Conservation (phyloP, 768 basidiomycete genomes). For the Hemileccinum rubropunctum region DNA sequence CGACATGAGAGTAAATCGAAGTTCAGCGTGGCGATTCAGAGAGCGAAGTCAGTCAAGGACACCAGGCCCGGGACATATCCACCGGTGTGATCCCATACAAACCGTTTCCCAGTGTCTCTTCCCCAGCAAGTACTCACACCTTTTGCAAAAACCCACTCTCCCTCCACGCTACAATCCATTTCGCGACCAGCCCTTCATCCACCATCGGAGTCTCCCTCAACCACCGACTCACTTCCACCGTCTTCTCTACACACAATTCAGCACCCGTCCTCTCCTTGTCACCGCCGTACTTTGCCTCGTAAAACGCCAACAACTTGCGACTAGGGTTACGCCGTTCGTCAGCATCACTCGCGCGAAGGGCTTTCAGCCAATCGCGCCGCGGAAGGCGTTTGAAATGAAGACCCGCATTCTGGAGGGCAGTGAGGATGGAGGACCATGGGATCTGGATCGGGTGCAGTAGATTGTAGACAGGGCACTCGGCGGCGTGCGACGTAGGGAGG, state of each 20-base stretch:
- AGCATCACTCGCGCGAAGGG: constrained; percentile 19
- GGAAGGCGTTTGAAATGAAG: constrained; percentile 27
- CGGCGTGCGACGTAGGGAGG: not conserved
- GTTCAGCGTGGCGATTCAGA: too few species aligned
- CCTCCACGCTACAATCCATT: constrained; percentile 44
- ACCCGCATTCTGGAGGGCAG: constrained; percentile 35
- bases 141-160: constrained; percentile 35
- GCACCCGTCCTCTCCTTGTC: constrained; percentile 4
- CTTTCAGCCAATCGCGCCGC: constrained; percentile 23
- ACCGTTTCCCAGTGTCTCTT: too few species aligned
- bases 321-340: constrained; percentile 25
- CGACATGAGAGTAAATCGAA: too few species aligned
- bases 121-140: not conserved
- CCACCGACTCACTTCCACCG: constrained; percentile 15
- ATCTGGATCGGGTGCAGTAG: constrained; percentile 15
- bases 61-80: too few species aligned
- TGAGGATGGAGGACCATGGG: constrained; percentile 41
- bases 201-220: constrained; percentile 16
- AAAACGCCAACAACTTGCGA: constrained; percentile 25
- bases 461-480: constrained; percentile 22
- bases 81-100: too few species aligned
- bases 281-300: constrained; percentile 24
- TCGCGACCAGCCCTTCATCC: constrained; percentile 33
- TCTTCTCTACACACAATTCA: constrained; percentile 10
- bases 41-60: too few species aligned